Conservation (phyloP, 2,329 filamentous ascomycete genomes). For the Diaporthe capsici region DNA sequence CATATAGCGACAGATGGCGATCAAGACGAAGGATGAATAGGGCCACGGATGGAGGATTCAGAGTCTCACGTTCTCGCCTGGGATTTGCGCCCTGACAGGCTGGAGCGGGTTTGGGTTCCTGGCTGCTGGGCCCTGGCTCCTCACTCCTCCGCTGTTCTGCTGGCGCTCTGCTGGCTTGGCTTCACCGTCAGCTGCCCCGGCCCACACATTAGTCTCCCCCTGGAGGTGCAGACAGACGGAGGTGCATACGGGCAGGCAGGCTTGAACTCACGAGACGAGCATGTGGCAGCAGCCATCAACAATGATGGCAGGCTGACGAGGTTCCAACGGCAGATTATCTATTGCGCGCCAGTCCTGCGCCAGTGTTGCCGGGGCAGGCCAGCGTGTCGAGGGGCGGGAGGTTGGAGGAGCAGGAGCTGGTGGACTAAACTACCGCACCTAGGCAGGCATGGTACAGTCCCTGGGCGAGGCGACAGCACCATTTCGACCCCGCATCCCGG, state of each 20-base stretch:
- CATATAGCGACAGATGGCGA: constrained; percentile 9
- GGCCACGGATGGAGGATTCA: constrained; percentile 27
- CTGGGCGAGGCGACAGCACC: neutral
- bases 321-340: neutral
- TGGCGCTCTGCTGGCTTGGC: constrained; percentile 10
- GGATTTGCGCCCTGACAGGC: constrained; percentile 32
- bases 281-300: neutral
- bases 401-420: neutral
- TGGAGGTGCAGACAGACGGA: constrained; percentile 1
- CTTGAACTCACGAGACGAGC: neutral
- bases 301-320: neutral
- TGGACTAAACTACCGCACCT: neutral
- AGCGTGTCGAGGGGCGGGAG: neutral
- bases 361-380: constrained; percentile 1
- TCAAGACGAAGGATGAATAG: constrained; percentile 31
- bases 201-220: constrained; percentile 5
- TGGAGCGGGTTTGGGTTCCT: constrained; percentile 25
- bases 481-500: constrained; percentile 27
- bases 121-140: constrained; percentile 1
- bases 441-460: neutral
- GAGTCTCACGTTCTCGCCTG: constrained; percentile 30
- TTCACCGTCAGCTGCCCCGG: constrained; percentile 27
- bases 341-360: neutral
- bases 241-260: neutral
- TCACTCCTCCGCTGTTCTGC: neutral